Conservation (phyloP, 768 basidiomycete genomes). For the Calocera cornea region DNA sequence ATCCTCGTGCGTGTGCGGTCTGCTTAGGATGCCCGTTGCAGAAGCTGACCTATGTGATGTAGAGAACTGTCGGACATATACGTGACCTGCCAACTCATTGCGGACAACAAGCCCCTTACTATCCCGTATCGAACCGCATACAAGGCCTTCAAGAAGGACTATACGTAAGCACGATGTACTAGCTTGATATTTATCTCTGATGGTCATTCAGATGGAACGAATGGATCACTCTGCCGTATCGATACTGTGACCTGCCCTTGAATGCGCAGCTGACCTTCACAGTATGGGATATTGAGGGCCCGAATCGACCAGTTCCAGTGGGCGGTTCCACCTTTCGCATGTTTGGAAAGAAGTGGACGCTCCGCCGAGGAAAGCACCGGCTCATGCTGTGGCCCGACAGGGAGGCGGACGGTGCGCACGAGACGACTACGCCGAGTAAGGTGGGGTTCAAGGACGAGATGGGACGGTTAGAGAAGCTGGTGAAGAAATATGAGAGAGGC, state of each 20-base stretch:
- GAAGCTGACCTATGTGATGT: slow-evolving; percentile 8
- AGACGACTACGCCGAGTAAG: slow-evolving; percentile 81
- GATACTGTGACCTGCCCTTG: slow-evolving; percentile 84
- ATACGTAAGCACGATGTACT: slow-evolving; percentile 49
- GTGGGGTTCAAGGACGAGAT: slow-evolving; percentile 72
- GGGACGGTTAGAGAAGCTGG: slow-evolving; percentile 78
- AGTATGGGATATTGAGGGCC: slow-evolving; percentile 87
- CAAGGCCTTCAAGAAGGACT: slow-evolving; percentile 77
- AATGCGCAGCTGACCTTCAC: slow-evolving; percentile 85
- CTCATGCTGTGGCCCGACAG: slow-evolving; percentile 67
- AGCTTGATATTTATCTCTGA: neutral
- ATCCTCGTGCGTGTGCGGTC: slow-evolving; percentile 41
- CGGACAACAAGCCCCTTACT: slow-evolving; percentile 85
- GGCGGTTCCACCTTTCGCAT: slow-evolving; percentile 83
- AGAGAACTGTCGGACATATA: slow-evolving; percentile 83
- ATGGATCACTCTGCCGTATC: slow-evolving; percentile 81
- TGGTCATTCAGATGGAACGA: slow-evolving; percentile 73
- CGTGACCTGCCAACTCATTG: slow-evolving; percentile 80
- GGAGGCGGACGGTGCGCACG: slow-evolving; percentile 74
- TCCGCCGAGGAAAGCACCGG: slow-evolving; percentile 84
- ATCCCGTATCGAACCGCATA: slow-evolving; percentile 84
- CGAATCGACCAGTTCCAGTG: slow-evolving; percentile 63
- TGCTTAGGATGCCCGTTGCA: slow-evolving; percentile 8
- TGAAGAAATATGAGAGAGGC: slow-evolving; percentile 92
- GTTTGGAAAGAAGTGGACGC: slow-evolving; percentile 91